Conservation (phyloP, 352 stramenopile genomes). For the Pythium rishiriense region DNA sequence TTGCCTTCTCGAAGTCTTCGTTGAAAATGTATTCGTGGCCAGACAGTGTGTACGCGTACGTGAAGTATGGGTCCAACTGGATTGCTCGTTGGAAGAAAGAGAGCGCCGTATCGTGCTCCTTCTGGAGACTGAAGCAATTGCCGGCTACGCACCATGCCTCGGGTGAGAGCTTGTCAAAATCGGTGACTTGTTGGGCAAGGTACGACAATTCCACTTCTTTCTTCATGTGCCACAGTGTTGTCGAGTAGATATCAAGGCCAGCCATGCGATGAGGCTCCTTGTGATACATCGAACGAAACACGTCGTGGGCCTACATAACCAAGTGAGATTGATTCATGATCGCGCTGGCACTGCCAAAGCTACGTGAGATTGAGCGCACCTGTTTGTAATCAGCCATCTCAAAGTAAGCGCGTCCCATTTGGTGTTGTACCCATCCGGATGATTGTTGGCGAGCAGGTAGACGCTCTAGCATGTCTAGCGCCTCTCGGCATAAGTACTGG, state of each 20-base stretch:
- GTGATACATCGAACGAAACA: constrained; percentile 89
- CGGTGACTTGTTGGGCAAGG: constrained; percentile 91
- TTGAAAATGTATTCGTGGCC: constrained; percentile 98
- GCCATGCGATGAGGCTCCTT: constrained; percentile 92
- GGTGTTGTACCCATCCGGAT: constrained; percentile 94
- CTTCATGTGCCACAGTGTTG: constrained; percentile 97
- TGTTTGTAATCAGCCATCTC: constrained; percentile 94
- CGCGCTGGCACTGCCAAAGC: no score
- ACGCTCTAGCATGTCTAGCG: constrained; percentile 85
- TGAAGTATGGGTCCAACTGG: constrained; percentile 94
- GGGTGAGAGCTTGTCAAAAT: constrained; percentile 92
- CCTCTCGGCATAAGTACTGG: constrained; percentile 82
- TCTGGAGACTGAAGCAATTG: constrained; percentile 98
- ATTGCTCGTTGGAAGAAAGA: constrained; percentile 96
- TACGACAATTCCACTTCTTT: constrained; percentile 97
- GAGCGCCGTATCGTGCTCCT: constrained; percentile 96
- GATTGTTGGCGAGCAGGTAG: constrained; percentile 84
- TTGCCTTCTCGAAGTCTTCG: constrained; percentile 98
- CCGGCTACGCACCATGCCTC: constrained; percentile 97
- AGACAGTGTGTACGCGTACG: constrained; percentile 97
- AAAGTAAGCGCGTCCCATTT: constrained; percentile 94
- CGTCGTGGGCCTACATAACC: constrained; percentile 66
- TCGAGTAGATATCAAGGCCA: constrained; percentile 95
- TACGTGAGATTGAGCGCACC: constrained; percentile 20
- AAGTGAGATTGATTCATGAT: neutral